These are phyloP conservation scores for Xylaria sp. DNA, from an alignment of 2,329 filamentous ascomycete species.

Conservation along the genomic window DNA sequence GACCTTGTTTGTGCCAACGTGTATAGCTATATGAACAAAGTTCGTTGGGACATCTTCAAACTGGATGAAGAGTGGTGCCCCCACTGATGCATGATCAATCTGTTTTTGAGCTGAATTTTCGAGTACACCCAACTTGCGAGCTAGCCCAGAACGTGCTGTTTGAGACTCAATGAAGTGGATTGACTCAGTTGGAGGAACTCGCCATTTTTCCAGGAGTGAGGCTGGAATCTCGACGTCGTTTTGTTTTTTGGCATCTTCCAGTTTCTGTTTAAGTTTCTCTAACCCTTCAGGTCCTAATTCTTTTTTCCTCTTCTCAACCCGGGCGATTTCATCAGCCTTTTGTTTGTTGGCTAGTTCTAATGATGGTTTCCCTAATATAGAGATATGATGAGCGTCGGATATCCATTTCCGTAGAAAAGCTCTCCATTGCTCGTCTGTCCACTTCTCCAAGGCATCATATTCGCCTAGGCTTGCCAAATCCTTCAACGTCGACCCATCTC, in stretches of 20 bases:
- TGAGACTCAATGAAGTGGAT: slow-evolving; percentile 94
- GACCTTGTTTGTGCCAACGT: slow-evolving; percentile 81
- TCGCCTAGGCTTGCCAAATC: slow-evolving; percentile 67
- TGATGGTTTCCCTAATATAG: slow-evolving; percentile 88
- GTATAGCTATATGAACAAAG: slow-evolving; percentile 86
- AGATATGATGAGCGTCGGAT: slow-evolving; percentile 84
- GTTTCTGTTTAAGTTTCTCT: slow-evolving; percentile 75
- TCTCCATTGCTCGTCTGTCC: slow-evolving; percentile 88
- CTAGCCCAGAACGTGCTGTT: slow-evolving; percentile 84
- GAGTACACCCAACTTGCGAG: slow-evolving; percentile 74
- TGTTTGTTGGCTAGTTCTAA: slow-evolving; percentile 80
- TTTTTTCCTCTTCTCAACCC: slow-evolving; percentile 81
- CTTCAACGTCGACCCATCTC: slow-evolving; percentile 80
- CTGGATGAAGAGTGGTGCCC: slow-evolving; percentile 88
- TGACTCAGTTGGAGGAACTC: slow-evolving; percentile 85
- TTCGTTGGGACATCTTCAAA: slow-evolving; percentile 95
- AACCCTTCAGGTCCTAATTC: slow-evolving; percentile 85
- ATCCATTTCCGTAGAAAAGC: slow-evolving; percentile 86
- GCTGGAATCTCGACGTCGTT: slow-evolving; percentile 89
- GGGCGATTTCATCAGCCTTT: slow-evolving; percentile 81
- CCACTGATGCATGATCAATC: slow-evolving; percentile 74
- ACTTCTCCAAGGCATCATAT: slow-evolving; percentile 77
- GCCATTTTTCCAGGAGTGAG: slow-evolving; percentile 82
- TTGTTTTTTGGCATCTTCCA: slow-evolving; percentile 85
- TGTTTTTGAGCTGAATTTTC: slow-evolving; percentile 78